Conservation (phyloP, 2,329 filamentous ascomycete genomes). For the Lizonia empirigonia region DNA sequence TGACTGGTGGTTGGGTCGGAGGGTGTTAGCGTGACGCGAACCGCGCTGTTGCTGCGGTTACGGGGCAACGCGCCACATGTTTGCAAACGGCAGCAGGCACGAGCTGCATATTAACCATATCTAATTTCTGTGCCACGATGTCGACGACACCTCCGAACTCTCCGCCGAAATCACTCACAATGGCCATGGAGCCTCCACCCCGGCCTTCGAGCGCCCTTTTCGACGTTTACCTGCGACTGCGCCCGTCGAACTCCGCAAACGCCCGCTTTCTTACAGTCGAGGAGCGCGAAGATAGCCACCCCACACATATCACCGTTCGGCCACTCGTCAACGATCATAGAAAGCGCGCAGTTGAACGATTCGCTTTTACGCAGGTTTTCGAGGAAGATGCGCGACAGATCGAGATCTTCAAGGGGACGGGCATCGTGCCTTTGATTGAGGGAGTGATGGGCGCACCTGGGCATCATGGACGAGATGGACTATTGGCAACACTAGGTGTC, state of each 20-base stretch:
- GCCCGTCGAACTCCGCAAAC: conserved; percentile 49
- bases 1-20: neutral
- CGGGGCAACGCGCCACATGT: conserved; percentile 5
- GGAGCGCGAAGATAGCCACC: conserved; percentile 44
- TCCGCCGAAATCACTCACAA: conserved; percentile 17
- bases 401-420: conserved; percentile 82
- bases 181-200: conserved; percentile 45
- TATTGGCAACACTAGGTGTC: conserved; percentile 89
- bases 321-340: conserved; percentile 78
- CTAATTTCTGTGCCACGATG: conserved; percentile 5
- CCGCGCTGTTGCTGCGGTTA: conserved; percentile 6
- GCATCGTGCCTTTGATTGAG: conserved; percentile 75
- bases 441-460: conserved; percentile 76
- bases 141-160: conserved; percentile 15
- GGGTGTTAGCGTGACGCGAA: conserved; percentile 3
- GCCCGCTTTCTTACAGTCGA: conserved; percentile 80
- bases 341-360: conserved; percentile 87
- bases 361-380: conserved; percentile 92
- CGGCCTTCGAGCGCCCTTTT: conserved; percentile 66
- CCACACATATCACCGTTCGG: conserved; percentile 59
- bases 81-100: conserved; percentile 14
- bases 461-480: conserved; percentile 81
- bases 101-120: conserved; percentile 12
- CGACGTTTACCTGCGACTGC: conserved; percentile 86
- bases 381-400: conserved; percentile 84